Evolutionary conservation across 352 stramenopile genomes (phyloP).

Genomic region (Elongisporangium undulatum): DNA sequence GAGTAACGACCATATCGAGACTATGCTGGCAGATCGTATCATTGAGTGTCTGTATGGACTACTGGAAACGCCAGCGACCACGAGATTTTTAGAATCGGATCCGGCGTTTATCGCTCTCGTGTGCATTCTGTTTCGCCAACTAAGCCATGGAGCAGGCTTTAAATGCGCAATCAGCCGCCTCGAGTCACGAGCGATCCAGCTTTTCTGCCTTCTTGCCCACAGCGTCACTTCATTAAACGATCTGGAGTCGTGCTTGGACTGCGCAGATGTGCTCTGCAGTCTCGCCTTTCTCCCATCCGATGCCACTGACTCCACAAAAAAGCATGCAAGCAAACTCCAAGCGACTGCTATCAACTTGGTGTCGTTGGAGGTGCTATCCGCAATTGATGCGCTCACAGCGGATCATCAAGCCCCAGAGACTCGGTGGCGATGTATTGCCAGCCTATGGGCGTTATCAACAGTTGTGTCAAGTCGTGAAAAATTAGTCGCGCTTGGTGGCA

Average conservation of each 20-base stretch:
- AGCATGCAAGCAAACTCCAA: background rate
- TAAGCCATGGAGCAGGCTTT: constrained; percentile 36
- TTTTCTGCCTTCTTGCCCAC: constrained; percentile 45
- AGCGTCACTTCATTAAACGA: constrained; percentile 21
- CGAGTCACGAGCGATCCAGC: constrained; percentile 11
- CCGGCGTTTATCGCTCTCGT: constrained; percentile 39
- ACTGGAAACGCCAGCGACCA: constrained; percentile 4
- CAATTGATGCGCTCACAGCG: constrained; percentile 33
- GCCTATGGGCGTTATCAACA: constrained; percentile 48
- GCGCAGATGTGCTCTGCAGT: constrained; percentile 56
- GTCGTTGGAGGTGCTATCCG: constrained; percentile 23
- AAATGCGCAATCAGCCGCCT: background rate
- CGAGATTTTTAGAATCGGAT: constrained; percentile 10
- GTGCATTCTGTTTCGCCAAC: constrained; percentile 53
- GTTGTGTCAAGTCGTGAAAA: constrained; percentile 30
- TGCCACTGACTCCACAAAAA: constrained; percentile 3
- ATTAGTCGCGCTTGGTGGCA: constrained; percentile 48
- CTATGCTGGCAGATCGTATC: constrained; percentile 45
- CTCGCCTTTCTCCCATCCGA: constrained; percentile 28
- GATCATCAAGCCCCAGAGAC: constrained; percentile 40
- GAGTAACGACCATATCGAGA: constrained; percentile 23
- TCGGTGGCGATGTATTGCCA: constrained; percentile 52
- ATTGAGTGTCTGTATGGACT: constrained; percentile 35
- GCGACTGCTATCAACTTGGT: constrained; percentile 1
- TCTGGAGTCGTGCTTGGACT: constrained; percentile 44